Percentiles rank a stretch among this genome's conserved stretches.
Conservation (phyloP, 2,329 filamentous ascomycete genomes). For the Colletotrichum sidae region DNA sequence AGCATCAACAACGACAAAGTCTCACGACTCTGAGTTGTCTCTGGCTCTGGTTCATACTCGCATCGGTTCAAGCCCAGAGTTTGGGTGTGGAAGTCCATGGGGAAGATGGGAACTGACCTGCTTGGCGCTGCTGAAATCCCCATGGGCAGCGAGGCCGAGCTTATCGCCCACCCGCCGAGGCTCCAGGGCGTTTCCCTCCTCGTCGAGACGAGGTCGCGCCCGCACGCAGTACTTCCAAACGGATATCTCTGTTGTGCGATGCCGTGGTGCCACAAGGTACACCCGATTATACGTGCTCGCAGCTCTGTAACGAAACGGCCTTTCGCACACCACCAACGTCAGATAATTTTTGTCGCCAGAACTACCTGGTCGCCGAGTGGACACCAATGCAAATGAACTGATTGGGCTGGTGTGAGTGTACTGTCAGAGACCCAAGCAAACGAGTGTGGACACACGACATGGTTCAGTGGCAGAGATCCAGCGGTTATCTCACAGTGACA, state of each 20-base stretch:
- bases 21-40: neutral
- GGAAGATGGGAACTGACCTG: conserved; percentile 20
- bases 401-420: too few species aligned
- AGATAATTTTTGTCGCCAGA: too few species aligned
- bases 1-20: neutral
- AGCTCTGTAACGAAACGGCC: too few species aligned
- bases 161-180: conserved; percentile 1
- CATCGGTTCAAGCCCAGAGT: conserved; percentile 2
- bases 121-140: conserved; percentile 27
- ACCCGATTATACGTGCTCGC: too few species aligned
- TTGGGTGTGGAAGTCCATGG: conserved; percentile 19
- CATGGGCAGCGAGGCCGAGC: neutral
- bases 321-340: too few species aligned
- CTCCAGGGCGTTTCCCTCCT: conserved; percentile 11
- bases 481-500: too few species aligned
- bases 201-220: neutral
- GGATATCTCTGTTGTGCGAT: conserved; percentile 17
- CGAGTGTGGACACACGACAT: too few species aligned
- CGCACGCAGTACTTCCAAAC: conserved; percentile 1
- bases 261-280: conserved; percentile 6
- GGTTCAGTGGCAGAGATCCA: too few species aligned
- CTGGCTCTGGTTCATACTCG: too few species aligned
- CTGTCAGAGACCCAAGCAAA: too few species aligned
- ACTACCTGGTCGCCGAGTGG: too few species aligned
- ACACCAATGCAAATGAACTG: too few species aligned